Base-by-base conservation (phyloP, 805 yeast species). In the Citeromyces matritensis region DNA sequence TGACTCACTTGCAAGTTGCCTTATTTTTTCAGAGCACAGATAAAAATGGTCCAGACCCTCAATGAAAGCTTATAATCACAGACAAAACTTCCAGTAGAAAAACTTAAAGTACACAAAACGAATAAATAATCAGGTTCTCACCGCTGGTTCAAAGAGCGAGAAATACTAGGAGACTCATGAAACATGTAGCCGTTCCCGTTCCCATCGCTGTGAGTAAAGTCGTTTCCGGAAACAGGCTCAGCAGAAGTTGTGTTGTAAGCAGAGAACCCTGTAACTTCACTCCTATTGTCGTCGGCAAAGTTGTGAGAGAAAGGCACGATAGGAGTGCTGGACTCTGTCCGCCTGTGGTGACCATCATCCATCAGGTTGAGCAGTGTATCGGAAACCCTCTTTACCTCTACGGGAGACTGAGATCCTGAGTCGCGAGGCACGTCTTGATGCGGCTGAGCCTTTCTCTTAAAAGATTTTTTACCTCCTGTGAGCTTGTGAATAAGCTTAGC, bases 401-500 rank as follows among this genome's bases (percentile, higher is more conserved):
- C 31, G 15, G 33, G 27, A 12, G 35, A 35, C 14, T 33, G 39
- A 28, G 34, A 37, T 9, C 32, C 33, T 7, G 21, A 17, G 5
- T 17, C 21, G 7, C 21, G 5, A 17, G 21, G 29, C 17, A 5
- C 15, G 9, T n/a, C 27, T 21, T n/a, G 23, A 6, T 24, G 23
- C 10, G 33, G 12, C 28, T 10, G 9, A 24, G 14, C 28, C 15
- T 27, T 17, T 11, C 27, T 30, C 23, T 12, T 26, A 15, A 26
- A 26, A 13, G 29, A 15, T 11, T 27, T 34, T 32, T 62, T 55
- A 8, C 65, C 61, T 31, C 65, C 55, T 2, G 65, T 55, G 27
- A 69, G 42, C 35, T 55, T 64, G 39, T 53, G 53, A 25, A 57
- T 59, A 30, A 65, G 42, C 45, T 53, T 65, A 3, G 65, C 48